Evolutionary conservation across 306 rosid species (phyloP), one percentile per base, ranked within the genome.

Genomic region (Calophaca sinica): DNA sequence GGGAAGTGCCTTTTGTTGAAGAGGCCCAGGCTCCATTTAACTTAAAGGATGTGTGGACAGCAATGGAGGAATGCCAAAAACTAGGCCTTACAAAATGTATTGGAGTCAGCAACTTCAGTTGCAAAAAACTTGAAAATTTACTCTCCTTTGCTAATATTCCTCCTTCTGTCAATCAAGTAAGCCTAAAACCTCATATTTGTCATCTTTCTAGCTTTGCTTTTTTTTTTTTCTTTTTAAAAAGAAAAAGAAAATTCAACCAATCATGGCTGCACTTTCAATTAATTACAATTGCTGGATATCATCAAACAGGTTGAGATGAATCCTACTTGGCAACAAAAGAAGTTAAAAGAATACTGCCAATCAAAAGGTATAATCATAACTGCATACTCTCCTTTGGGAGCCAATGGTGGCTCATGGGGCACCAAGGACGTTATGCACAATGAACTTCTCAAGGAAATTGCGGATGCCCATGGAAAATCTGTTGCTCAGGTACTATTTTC

Each of bases 51-150:
- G 89, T 88, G 4, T 90, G 93, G 96, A 83, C 80, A 51, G 77
- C 59, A 74, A 90, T 90, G 91, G 91, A 90, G 77, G 86, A 83
- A 46, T 85, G 91, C 44, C 66, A 86, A 13, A 54, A 44, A 3
- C 12, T 15, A 1, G 83, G 83, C 5, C 83, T 79, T 3, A 62
- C 83, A 28, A 79, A 52, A 64, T 55, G 5, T 3, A 79, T 79
- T 45, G 83, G 79, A 32, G 83, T 79, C 5, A 79, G 83, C 68
- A 79, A 72, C 54, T 79, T 79, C 4, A 54, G 46, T 26, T 15
- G 36, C 45, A 55, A 67, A 15, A 79, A 58, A 49, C 75, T 79
- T 35, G 83, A 79, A 44, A 14, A 20, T 44, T 9, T 79, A 2
- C 83, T 72, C 28, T 79, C 79, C 39, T 81, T 78, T 62, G 81